A percentile compares a stretch with the other conserved stretches of the same genome.
Evolutionary conservation across 2,329 filamentous ascomycete species (phyloP).

Genomic region (Chalara sp.): DNA sequence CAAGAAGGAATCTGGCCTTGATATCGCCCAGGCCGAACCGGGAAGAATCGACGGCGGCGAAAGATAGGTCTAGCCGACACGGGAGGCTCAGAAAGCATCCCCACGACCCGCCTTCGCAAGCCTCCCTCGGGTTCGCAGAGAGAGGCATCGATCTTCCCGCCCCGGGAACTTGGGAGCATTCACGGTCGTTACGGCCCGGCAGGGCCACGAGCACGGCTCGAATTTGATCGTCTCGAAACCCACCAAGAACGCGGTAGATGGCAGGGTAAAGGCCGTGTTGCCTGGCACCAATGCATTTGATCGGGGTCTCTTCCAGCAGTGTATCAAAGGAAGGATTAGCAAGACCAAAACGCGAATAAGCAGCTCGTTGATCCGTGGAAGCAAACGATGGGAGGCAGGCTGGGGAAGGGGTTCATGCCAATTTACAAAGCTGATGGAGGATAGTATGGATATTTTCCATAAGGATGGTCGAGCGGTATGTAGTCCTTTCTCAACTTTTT

Average conservation of each 20-base stretch:
- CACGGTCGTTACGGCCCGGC: slow-evolving; percentile 50
- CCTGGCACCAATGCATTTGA: slow-evolving; percentile 51
- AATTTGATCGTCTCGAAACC: slow-evolving; percentile 30
- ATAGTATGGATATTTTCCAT: slow-evolving; percentile 20
- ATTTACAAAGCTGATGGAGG: slow-evolving; percentile 22
- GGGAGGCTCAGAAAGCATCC: too few species aligned
- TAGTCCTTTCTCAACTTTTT: too few species aligned
- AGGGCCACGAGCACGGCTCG: slow-evolving; percentile 31
- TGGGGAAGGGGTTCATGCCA: slow-evolving; percentile 10
- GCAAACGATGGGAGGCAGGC: slow-evolving; percentile 16
- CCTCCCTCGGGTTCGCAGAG: too few species aligned
- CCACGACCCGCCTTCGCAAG: too few species aligned
- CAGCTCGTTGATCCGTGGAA: slow-evolving; percentile 20
- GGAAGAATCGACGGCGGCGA: too few species aligned
- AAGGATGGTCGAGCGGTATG: slow-evolving; percentile 11
- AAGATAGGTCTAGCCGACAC: too few species aligned
- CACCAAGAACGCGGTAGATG: slow-evolving; percentile 22
- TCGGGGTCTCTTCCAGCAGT: slow-evolving; percentile 41
- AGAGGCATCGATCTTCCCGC: too few species aligned
- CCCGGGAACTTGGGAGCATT: slow-evolving; percentile 62
- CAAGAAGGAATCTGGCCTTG: too few species aligned
- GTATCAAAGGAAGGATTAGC: slow-evolving; percentile 37
- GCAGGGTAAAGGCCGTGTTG: slow-evolving; percentile 42
- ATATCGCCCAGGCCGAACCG: too few species aligned
- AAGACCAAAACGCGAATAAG: slow-evolving; percentile 26